A percentile compares a stretch with the other conserved stretches of the same genome.
Evolutionary conservation across 2,329 filamentous ascomycete species (phyloP).

Genomic region (Cytospora leucostoma): DNA sequence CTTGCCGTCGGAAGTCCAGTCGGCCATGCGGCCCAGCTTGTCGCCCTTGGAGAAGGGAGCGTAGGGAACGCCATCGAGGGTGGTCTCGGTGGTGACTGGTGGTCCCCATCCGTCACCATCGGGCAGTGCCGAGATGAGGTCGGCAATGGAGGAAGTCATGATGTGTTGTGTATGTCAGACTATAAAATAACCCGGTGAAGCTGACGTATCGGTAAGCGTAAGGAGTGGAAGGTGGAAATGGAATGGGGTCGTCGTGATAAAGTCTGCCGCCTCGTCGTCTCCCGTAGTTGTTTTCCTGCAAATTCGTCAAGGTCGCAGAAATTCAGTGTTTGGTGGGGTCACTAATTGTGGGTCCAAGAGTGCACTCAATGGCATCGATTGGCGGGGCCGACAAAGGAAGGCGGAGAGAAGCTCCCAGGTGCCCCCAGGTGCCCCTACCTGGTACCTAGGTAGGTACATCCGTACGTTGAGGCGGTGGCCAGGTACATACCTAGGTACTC

Average conservation of each 20-base stretch:
- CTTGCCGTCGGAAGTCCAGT: slow-evolving; percentile 94
- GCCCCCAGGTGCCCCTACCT: neutral
- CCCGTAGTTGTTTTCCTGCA: neutral
- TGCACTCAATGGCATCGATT: neutral
- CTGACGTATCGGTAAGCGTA: neutral
- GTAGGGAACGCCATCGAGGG: slow-evolving; percentile 91
- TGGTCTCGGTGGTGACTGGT: slow-evolving; percentile 77
- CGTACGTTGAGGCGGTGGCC: too few species aligned
- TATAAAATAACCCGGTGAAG: neutral
- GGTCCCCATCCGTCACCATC: slow-evolving; percentile 87
- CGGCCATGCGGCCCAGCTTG: slow-evolving; percentile 98
- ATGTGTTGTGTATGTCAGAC: slow-evolving; percentile 7
- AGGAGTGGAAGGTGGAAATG: neutral
- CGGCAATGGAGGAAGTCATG: slow-evolving; percentile 45
- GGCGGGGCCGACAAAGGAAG: slow-evolving; percentile 6
- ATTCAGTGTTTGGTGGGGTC: slow-evolving; percentile 24
- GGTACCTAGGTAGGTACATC: too few species aligned
- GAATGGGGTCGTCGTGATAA: slow-evolving; percentile 7
- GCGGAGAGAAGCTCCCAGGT: neutral
- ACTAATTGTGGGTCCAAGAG: neutral
- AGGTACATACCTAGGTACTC: too few species aligned
- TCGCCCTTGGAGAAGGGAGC: slow-evolving; percentile 98
- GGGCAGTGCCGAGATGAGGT: slow-evolving; percentile 71
- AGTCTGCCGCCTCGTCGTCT: neutral
- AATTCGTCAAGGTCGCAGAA: slow-evolving; percentile 19